phyloP scores from a whole-genome alignment of 2,329 filamentous ascomycete genomes.

The Zelopaecilomyces penicillatus region DNA sequence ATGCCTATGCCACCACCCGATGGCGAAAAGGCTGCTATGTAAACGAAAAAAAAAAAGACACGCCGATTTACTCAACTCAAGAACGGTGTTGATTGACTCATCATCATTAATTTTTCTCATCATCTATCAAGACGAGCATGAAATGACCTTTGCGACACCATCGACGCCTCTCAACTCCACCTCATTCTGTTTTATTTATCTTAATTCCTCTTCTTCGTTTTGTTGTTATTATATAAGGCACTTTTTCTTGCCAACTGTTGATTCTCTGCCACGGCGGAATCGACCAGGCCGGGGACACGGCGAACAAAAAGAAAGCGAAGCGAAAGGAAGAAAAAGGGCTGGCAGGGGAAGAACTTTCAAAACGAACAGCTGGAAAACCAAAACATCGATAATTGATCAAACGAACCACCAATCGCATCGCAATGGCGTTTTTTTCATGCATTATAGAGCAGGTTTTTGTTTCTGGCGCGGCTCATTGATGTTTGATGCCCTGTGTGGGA shows the following conservation, averaged over 20 bases:
- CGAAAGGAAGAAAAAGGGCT: too few relatives aligned
- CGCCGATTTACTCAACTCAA: constrained; percentile 5
- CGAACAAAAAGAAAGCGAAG: too few relatives aligned
- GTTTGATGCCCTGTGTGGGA: not conserved
- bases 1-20: constrained; percentile 24
- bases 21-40: constrained; percentile 20
- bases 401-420: constrained; percentile 19
- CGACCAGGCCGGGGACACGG: too few relatives aligned
- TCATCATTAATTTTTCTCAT: not conserved
- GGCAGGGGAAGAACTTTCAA: too few relatives aligned
- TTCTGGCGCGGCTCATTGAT: too few relatives aligned
- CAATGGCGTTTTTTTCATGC: constrained; percentile 24
- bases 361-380: too few relatives aligned
- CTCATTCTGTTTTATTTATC: not conserved
- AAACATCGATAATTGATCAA: too few relatives aligned
- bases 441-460: constrained; percentile 16
- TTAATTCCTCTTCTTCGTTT: constrained; percentile 1
- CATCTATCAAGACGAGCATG: not conserved
- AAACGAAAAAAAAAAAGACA: constrained; percentile 6
- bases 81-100: not conserved
- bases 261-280: not conserved
- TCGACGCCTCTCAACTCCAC: constrained; percentile 7
- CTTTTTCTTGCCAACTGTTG: not conserved
- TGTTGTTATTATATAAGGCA: constrained; percentile 14
- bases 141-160: not conserved